Percentiles rank a stretch among this genome's conserved stretches.
These are phyloP conservation scores for Cnidoscolus chayamansa DNA, from an alignment of 441 rosid genomes.

Conservation along the genomic window DNA sequence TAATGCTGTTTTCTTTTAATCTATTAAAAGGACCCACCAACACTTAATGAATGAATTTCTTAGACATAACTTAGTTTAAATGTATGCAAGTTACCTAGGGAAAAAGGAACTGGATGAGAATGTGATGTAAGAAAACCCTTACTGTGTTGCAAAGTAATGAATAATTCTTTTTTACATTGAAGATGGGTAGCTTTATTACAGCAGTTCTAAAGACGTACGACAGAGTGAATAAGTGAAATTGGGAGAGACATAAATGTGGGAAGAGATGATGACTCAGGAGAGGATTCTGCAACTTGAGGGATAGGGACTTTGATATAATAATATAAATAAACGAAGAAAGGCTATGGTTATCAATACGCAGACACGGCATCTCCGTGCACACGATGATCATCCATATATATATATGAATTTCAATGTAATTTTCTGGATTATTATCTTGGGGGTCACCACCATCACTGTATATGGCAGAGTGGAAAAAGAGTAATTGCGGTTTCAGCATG, in stretches of 20 bases:
- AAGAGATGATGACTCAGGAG: constrained; percentile 21
- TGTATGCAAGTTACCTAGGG: not conserved
- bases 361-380: constrained; percentile 84
- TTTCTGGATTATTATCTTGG: too few relatives aligned
- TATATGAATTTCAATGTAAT: too few relatives aligned
- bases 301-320: constrained; percentile 19
- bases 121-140: not conserved
- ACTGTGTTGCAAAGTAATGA: too few relatives aligned
- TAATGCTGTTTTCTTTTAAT: too few relatives aligned
- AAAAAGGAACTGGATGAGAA: constrained; percentile 9
- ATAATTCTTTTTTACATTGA: too few relatives aligned
- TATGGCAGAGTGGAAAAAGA: constrained; percentile 20
- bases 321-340: not conserved
- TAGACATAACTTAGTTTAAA: not conserved
- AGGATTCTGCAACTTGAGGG: constrained; percentile 42
- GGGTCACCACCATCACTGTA: not conserved
- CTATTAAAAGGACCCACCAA: too few relatives aligned
- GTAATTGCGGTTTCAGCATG: constrained; percentile 35
- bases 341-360: constrained; percentile 48
- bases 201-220: constrained; percentile 9
- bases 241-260: not conserved
- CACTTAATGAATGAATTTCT: too few relatives aligned
- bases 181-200: not conserved
- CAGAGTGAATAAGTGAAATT: constrained; percentile 6
- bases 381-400: not conserved